Conservation (phyloP, 306 rosid species). For the Dryas octopetala region DNA sequence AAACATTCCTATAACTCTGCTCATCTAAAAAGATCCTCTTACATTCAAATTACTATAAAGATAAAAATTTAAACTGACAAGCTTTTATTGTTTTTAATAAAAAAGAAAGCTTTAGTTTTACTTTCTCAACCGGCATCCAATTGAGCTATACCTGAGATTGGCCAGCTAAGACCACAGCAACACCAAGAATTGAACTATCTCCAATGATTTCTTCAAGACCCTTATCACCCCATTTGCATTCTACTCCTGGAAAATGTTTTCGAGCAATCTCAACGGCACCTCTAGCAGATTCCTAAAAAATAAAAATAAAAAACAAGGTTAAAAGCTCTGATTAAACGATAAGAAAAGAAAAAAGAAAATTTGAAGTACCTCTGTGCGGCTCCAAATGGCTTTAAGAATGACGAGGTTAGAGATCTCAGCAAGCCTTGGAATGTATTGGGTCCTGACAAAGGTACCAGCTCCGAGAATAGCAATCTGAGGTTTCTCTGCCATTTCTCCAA, state of each 20-base stretch:
- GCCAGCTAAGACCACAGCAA: slow-evolving; percentile 89
- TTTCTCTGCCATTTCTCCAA: slow-evolving; percentile 41
- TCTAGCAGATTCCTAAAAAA: slow-evolving; percentile 74
- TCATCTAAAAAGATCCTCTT: background rate
- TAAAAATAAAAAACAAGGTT: background rate
- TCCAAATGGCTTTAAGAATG: slow-evolving; percentile 78
- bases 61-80: background rate
- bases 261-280: slow-evolving; percentile 65
- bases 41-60: background rate
- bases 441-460: slow-evolving; percentile 81
- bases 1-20: background rate
- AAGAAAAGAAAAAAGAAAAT: background rate
- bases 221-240: slow-evolving; percentile 71
- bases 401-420: slow-evolving; percentile 75
- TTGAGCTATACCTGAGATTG: slow-evolving; percentile 66
- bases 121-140: background rate
- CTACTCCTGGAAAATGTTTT: slow-evolving; percentile 50
- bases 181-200: slow-evolving; percentile 66
- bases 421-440: slow-evolving; percentile 82
- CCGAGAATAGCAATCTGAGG: slow-evolving; percentile 78
- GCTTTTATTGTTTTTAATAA: background rate
- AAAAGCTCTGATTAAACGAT: background rate
- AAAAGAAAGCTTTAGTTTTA: too few species aligned
- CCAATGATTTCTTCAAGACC: slow-evolving; percentile 67
- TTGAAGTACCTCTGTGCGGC: slow-evolving; percentile 63